Evolutionary conservation across 2,329 filamentous ascomycete genomes (phyloP).

Genomic region (Cordyceps militaris): DNA sequence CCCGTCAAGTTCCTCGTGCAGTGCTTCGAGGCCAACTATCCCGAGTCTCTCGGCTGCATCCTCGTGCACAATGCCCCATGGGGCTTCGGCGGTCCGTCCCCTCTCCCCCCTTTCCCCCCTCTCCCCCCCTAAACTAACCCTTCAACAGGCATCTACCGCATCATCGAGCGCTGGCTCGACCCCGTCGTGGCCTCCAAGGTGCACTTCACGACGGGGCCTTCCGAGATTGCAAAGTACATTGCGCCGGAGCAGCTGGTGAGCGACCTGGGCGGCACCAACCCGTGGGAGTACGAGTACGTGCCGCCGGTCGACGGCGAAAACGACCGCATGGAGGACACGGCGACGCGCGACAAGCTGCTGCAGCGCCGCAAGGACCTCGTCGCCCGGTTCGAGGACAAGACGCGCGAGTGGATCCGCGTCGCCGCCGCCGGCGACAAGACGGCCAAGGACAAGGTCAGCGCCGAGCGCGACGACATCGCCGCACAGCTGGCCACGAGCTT

Average conservation of each 20-base stretch:
- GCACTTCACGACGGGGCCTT: conserved; percentile 72
- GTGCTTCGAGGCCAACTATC: conserved; percentile 92
- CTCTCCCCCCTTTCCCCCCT: too few species aligned
- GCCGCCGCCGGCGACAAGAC: conserved; percentile 34
- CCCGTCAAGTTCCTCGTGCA: conserved; percentile 96
- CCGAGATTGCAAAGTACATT: conserved; percentile 69
- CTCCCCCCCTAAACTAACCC: conserved; percentile 16
- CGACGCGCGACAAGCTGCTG: conserved; percentile 53
- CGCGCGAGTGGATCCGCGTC: conserved; percentile 58
- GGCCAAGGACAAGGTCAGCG: conserved; percentile 31
- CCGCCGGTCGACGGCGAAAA: conserved; percentile 70
- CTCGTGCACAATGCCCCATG: conserved; percentile 87
- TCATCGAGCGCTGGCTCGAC: conserved; percentile 86
- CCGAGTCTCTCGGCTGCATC: conserved; percentile 74
- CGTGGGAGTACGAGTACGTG: conserved; percentile 70
- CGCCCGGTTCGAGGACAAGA: conserved; percentile 62
- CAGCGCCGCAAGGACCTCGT: conserved; percentile 55
- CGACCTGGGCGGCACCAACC: conserved; percentile 74
- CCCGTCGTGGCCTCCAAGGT: conserved; percentile 85
- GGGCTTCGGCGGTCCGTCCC: conserved; percentile 71
- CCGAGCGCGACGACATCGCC: conserved; percentile 51
- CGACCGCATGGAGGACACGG: conserved; percentile 54
- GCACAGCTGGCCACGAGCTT: conserved; percentile 61
- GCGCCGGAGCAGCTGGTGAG: conserved; percentile 58
- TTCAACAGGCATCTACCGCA: conserved; percentile 66